phyloP scores from a whole-genome alignment of 768 basidiomycete species.

The Trametes cinnabarina region DNA sequence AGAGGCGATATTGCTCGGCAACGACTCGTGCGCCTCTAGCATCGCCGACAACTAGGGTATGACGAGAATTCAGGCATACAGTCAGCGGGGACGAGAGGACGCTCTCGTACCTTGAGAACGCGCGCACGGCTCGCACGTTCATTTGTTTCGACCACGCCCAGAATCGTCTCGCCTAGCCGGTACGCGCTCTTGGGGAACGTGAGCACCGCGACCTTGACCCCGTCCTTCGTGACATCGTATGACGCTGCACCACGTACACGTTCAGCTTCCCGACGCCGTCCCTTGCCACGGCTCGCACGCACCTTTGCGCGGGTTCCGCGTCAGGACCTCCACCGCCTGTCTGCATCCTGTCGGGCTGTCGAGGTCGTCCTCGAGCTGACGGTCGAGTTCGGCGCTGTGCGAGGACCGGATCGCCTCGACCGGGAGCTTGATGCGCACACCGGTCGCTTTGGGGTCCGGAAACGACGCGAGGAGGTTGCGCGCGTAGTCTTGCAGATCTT shows the following conservation, averaged over 20 bases:
- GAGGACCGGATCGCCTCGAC: slow-evolving; percentile 15
- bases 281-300: slow-evolving; percentile 21
- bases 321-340: slow-evolving; percentile 88
- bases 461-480: slow-evolving; percentile 48
- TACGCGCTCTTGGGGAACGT: slow-evolving; percentile 92
- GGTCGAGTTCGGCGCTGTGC: slow-evolving; percentile 24
- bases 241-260: slow-evolving; percentile 53
- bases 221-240: slow-evolving; percentile 94
- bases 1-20: slow-evolving; percentile 60
- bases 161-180: slow-evolving; percentile 87
- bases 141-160: slow-evolving; percentile 88
- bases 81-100: neutral
- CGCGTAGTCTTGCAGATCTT: slow-evolving; percentile 55
- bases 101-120: slow-evolving; percentile 72
- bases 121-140: slow-evolving; percentile 60
- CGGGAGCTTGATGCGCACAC: slow-evolving; percentile 21
- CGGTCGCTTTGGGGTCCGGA: slow-evolving; percentile 24
- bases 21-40: slow-evolving; percentile 84
- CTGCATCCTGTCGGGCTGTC: slow-evolving; percentile 53
- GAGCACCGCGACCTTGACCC: slow-evolving; percentile 81
- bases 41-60: slow-evolving; percentile 75
- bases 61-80: neutral
- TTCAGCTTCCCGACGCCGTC: neutral
- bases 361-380: slow-evolving; percentile 40
- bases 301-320: slow-evolving; percentile 89